These are phyloP conservation scores for Wilcoxina mikolae DNA, from an alignment of 495 filamentous ascomycete genomes.

Conservation along the genomic window DNA sequence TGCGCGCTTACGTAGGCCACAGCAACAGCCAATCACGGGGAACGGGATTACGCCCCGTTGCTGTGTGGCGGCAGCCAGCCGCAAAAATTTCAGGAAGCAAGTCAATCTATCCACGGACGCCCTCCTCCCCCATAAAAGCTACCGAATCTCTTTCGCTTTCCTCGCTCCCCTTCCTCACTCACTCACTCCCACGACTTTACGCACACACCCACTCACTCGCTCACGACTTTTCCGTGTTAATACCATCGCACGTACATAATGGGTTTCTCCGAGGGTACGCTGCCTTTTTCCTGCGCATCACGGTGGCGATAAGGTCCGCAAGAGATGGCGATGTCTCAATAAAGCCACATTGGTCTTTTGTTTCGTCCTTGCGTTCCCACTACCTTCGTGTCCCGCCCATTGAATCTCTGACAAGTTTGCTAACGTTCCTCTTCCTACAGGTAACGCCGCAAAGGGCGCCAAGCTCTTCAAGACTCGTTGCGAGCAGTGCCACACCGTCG, in stretches of 20 bases:
- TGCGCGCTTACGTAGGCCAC: too few species aligned
- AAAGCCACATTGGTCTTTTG: not conserved
- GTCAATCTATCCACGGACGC: too few species aligned
- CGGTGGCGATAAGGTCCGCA: constrained; percentile 1
- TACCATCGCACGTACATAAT: constrained; percentile 13
- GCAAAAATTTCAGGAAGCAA: too few species aligned
- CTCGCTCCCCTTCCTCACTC: not conserved
- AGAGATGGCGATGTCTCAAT: not conserved
- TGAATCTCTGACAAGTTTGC: not conserved
- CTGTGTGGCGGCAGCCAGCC: too few species aligned
- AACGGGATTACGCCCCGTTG: too few species aligned
- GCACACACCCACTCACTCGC: not conserved
- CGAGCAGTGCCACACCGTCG: constrained; percentile 94
- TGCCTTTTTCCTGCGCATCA: not conserved
- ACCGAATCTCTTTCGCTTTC: too few species aligned
- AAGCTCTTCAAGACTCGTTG: constrained; percentile 99
- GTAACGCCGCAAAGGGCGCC: constrained; percentile 91
- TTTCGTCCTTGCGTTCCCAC: not conserved
- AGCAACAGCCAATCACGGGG: too few species aligned
- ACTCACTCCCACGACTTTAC: not conserved
- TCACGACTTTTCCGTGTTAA: not conserved
- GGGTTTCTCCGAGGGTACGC: constrained; percentile 25
- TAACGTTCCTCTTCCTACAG: constrained; percentile 36
- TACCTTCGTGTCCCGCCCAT: not conserved
- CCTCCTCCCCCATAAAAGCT: too few species aligned